Conservation (phyloP, 495 filamentous ascomycete genomes). For the Echria macrotheca region DNA sequence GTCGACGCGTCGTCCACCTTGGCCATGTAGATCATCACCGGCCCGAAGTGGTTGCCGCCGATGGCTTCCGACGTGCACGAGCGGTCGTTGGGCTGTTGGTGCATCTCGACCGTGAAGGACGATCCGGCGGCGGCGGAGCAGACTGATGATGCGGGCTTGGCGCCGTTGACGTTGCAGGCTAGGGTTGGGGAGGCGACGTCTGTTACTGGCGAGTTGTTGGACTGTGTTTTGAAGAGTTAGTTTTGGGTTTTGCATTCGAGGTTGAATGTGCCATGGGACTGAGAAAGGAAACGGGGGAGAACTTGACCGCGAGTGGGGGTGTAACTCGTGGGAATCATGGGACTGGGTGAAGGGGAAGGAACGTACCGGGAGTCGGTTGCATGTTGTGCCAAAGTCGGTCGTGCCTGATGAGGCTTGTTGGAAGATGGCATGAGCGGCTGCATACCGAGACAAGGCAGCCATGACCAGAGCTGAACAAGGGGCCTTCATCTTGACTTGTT, state of each 20-base stretch:
- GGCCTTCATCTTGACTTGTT: conserved; percentile 18
- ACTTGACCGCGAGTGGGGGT: too few relatives aligned
- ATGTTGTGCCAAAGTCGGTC: conserved; percentile 16
- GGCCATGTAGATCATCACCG: conserved; percentile 45
- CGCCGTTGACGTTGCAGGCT: conserved; percentile 36
- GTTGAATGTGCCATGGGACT: too few relatives aligned
- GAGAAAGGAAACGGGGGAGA: too few relatives aligned
- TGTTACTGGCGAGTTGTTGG: conserved; percentile 39
- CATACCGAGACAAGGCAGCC: conserved; percentile 13
- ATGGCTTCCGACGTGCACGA: conserved; percentile 40
- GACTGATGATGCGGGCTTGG: conserved; percentile 27
- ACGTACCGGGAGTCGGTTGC: conserved; percentile 25
- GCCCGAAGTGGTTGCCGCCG: conserved; percentile 48
- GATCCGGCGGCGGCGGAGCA: conserved; percentile 31
- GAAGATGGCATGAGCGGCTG: conserved; percentile 34
- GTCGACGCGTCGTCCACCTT: conserved; percentile 42
- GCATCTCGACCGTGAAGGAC: conserved; percentile 46
- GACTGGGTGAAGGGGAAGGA: conserved; percentile 34
- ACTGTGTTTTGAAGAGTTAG: conserved; percentile 22
- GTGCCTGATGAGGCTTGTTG: conserved; percentile 28
- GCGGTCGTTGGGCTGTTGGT: conserved; percentile 42
- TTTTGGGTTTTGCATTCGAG: too few relatives aligned
- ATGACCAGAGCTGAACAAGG: conserved; percentile 9
- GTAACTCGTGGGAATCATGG: too few relatives aligned
- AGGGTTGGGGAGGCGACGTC: conserved; percentile 31